Conservation (phyloP, 805 yeast genomes). For the Saccharomycopsis vini region DNA sequence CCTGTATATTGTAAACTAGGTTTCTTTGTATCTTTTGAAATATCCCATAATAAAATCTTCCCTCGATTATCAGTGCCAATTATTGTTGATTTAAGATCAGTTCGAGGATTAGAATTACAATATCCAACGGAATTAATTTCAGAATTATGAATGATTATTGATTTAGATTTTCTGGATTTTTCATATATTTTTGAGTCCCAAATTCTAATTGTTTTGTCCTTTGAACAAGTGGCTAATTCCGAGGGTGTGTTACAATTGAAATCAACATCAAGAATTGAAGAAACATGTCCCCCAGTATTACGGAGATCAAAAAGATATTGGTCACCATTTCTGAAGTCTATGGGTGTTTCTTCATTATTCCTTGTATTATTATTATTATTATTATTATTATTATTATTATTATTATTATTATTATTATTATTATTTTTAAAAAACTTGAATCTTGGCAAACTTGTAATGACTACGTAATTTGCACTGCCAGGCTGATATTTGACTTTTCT, state of each 20-base stretch:
- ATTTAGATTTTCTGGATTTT: not conserved
- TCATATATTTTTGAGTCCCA: slow-evolving; percentile 25
- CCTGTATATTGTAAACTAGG: no score
- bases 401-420: no score
- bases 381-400: no score
- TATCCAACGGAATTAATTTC: not conserved
- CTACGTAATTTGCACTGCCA: not conserved
- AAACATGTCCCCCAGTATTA: slow-evolving; percentile 29
- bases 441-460: not conserved
- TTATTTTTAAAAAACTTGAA: not conserved
- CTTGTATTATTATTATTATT: no score
- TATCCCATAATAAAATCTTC: not conserved
- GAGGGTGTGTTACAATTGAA: slow-evolving; percentile 23
- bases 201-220: slow-evolving; percentile 28
- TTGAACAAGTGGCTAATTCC: slow-evolving; percentile 24
- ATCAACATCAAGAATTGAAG: slow-evolving; percentile 24
- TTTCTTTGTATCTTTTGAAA: not conserved
- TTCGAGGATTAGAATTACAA: not conserved
- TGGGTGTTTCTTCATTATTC: no score
- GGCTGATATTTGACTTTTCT: not conserved
- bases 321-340: slow-evolving; percentile 23
- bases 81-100: not conserved
- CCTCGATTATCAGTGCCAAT: not conserved
- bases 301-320: slow-evolving; percentile 28
- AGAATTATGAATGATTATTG: not conserved